Evolutionary conservation across 345 rosid species (phyloP).

Genomic region (Populus euphratica): DNA sequence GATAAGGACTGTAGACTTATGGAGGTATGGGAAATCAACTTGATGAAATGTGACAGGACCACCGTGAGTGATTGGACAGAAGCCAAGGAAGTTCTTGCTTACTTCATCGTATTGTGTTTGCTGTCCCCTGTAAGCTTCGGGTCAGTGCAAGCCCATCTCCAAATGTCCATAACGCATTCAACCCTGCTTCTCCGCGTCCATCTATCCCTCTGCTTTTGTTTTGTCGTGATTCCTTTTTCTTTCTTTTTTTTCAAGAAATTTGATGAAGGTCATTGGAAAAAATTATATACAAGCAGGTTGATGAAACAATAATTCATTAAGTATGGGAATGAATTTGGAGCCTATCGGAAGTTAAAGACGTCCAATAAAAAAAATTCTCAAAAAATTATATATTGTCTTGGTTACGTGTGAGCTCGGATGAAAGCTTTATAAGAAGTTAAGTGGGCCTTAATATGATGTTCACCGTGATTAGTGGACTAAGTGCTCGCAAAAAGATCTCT

Average conservation of each 20-base stretch:
- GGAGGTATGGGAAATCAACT: neutral
- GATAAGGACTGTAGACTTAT: constrained; percentile 7
- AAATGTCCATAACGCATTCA: neutral
- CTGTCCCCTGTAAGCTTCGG: neutral
- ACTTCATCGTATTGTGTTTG: neutral
- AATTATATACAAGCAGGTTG: neutral
- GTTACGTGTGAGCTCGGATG: neutral
- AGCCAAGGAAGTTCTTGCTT: neutral
- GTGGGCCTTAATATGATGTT: neutral
- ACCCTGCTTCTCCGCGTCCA: neutral
- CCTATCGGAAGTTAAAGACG: neutral
- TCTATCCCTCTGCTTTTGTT: neutral
- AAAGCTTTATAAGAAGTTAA: neutral
- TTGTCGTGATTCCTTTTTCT: neutral
- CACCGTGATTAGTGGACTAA: constrained; percentile 15
- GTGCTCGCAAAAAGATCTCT: neutral
- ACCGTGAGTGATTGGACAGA: neutral
- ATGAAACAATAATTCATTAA: neutral
- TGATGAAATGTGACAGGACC: constrained; percentile 3
- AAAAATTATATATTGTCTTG: neutral
- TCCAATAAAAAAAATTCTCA: neutral
- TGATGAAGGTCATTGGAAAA: neutral
- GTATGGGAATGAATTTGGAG: neutral
- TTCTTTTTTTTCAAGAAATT: neutral
- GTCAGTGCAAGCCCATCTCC: constrained; percentile 11